phyloP scores from a whole-genome alignment of 495 filamentous ascomycete species.

The Staphylotrichum tortipilum region DNA sequence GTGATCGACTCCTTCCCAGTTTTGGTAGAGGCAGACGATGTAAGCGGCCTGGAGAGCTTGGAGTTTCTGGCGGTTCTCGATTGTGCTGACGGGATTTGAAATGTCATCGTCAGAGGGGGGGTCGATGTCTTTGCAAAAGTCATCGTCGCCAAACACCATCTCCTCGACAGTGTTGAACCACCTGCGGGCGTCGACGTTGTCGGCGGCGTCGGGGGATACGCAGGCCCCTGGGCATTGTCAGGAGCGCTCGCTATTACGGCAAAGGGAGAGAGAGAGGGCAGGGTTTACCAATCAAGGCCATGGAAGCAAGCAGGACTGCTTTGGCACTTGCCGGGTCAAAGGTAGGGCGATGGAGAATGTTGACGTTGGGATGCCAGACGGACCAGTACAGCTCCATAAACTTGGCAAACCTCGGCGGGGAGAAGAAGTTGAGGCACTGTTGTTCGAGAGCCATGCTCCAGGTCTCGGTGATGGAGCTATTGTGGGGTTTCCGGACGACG shows the following conservation, averaged over 20 bases:
- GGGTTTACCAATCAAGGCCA: constrained; percentile 24
- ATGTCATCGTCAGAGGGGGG: constrained; percentile 4
- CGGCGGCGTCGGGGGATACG: constrained; percentile 21
- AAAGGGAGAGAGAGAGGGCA: not conserved
- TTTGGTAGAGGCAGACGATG: constrained; percentile 23
- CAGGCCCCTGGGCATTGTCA: constrained; percentile 18
- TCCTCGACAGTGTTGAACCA: constrained; percentile 29
- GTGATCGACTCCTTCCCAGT: constrained; percentile 23
- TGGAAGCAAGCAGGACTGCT: constrained; percentile 18
- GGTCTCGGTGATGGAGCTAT: constrained; percentile 19
- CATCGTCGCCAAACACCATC: constrained; percentile 25
- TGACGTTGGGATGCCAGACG: constrained; percentile 25
- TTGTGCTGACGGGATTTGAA: not conserved
- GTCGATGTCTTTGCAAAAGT: constrained; percentile 25
- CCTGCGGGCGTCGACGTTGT: constrained; percentile 21
- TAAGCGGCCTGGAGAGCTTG: constrained; percentile 24
- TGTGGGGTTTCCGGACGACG: constrained; percentile 17
- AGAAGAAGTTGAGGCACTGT: constrained; percentile 22
- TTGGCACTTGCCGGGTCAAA: constrained; percentile 19
- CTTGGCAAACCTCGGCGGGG: constrained; percentile 19
- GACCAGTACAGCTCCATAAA: constrained; percentile 28
- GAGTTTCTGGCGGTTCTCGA: constrained; percentile 12
- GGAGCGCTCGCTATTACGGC: not conserved
- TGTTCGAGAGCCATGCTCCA: constrained; percentile 22
- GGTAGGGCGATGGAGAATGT: constrained; percentile 20